Evolutionary conservation across 2,329 filamentous ascomycete species (phyloP).

Genomic region (Mycocentrospora acerina): DNA sequence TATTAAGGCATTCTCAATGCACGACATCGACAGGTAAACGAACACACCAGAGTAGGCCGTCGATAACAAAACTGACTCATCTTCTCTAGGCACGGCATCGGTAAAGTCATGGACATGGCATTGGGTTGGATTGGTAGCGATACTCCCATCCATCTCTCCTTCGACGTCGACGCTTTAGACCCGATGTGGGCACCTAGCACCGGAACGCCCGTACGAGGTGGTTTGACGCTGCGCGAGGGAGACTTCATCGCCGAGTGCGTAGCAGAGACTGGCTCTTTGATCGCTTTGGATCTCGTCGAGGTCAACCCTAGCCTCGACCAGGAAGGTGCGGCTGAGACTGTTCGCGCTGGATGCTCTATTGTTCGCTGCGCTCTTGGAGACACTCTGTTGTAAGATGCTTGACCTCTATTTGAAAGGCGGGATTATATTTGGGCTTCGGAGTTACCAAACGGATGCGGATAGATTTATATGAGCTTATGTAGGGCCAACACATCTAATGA

Average conservation of each 20-base stretch:
- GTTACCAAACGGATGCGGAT: no score
- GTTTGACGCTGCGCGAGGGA: conserved; percentile 88
- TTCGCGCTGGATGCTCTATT: conserved; percentile 85
- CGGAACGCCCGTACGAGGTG: conserved; percentile 90
- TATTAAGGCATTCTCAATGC: conserved; percentile 98
- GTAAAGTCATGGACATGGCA: conserved; percentile 97
- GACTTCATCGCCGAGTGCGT: conserved; percentile 87
- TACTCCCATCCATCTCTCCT: conserved; percentile 94
- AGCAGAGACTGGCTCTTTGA: conserved; percentile 56
- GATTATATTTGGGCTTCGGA: no score
- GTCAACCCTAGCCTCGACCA: conserved; percentile 53
- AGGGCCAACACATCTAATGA: no score
- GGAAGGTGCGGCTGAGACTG: conserved; percentile 76
- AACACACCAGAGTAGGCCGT: background rate
- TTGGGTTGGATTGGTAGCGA: conserved; percentile 91
- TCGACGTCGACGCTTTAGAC: conserved; percentile 95
- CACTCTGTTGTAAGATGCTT: conserved; percentile 66
- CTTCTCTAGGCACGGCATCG: conserved; percentile 77
- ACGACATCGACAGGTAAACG: conserved; percentile 84
- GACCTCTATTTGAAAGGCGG: background rate
- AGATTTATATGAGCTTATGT: no score
- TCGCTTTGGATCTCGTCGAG: conserved; percentile 60
- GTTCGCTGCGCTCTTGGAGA: conserved; percentile 91
- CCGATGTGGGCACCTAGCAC: conserved; percentile 96
- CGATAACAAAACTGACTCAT: conserved; percentile 5